Percentiles rank a stretch among this genome's conserved stretches.
Evolutionary conservation across 1,139 yeast species (phyloP).

Genomic region (Diutina scorzettiae): DNA sequence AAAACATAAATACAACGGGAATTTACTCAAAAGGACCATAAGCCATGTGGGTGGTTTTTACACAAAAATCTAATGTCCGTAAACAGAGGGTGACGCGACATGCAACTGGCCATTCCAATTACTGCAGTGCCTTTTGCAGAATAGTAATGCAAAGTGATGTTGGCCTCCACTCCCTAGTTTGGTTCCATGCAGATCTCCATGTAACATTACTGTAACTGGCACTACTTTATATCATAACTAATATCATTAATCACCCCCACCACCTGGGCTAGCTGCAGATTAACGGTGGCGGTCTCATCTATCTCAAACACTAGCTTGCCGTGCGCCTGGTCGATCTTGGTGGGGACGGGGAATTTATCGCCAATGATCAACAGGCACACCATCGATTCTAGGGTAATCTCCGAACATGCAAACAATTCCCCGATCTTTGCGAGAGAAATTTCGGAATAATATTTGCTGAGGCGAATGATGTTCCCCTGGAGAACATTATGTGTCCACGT

Average conservation of each 20-base stretch:
- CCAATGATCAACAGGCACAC: neutral
- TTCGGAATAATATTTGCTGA: neutral
- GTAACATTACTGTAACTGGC: no score
- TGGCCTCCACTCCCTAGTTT: no score
- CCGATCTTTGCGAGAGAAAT: neutral
- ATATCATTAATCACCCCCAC: constrained; percentile 1
- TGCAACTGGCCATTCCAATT: no score
- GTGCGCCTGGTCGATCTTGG: neutral
- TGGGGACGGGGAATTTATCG: neutral
- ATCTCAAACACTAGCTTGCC: neutral
- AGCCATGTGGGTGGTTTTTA: no score
- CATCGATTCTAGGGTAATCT: neutral
- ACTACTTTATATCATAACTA: neutral
- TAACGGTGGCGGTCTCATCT: neutral
- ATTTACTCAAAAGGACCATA: no score
- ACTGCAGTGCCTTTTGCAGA: no score
- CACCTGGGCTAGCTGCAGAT: neutral
- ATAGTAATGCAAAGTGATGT: no score
- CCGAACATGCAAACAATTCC: neutral
- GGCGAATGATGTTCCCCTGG: neutral
- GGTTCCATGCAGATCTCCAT: no score
- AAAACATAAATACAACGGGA: no score
- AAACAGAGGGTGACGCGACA: no score
- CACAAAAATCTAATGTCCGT: no score
- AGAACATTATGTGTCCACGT: neutral